These are phyloP conservation scores for Melanogaster broomeanus DNA, from an alignment of 768 basidiomycete genomes.

Conservation along the genomic window DNA sequence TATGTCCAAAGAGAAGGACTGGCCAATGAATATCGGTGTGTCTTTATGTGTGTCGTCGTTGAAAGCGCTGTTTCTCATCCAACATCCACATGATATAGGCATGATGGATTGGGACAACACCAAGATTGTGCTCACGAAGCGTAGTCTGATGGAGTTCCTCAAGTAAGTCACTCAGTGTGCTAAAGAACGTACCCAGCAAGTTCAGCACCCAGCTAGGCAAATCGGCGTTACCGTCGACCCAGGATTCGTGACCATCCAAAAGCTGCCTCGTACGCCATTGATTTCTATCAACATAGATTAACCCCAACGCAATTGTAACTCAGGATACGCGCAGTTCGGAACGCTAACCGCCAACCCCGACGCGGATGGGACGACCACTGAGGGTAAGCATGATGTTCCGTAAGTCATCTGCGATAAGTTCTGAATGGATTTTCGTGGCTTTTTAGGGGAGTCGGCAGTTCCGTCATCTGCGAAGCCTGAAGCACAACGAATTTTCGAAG, in stretches of 20 bases:
- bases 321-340: slow-evolving; percentile 75
- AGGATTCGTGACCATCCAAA: slow-evolving; percentile 71
- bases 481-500: slow-evolving; percentile 15
- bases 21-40: slow-evolving; percentile 67
- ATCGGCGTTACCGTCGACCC: slow-evolving; percentile 76
- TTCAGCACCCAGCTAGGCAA: slow-evolving; percentile 49
- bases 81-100: slow-evolving; percentile 39
- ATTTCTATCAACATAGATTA: background rate
- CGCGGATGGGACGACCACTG: slow-evolving; percentile 28
- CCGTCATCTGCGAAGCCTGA: slow-evolving; percentile 1
- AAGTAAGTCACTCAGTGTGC: slow-evolving; percentile 46
- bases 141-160: slow-evolving; percentile 73
- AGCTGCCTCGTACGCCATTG: slow-evolving; percentile 62
- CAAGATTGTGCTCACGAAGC: slow-evolving; percentile 78
- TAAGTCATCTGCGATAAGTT: background rate
- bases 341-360: slow-evolving; percentile 34
- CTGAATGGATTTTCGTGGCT: background rate
- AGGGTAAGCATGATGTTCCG: slow-evolving; percentile 8
- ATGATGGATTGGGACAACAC: slow-evolving; percentile 83
- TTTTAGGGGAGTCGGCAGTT: slow-evolving; percentile 7
- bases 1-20: slow-evolving; percentile 69
- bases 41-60: slow-evolving; percentile 3
- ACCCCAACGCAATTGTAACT: background rate
- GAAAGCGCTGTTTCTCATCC: background rate
- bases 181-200: slow-evolving; percentile 14